Conservation (phyloP, 129 eudicot species). For the Silybum marianum region DNA sequence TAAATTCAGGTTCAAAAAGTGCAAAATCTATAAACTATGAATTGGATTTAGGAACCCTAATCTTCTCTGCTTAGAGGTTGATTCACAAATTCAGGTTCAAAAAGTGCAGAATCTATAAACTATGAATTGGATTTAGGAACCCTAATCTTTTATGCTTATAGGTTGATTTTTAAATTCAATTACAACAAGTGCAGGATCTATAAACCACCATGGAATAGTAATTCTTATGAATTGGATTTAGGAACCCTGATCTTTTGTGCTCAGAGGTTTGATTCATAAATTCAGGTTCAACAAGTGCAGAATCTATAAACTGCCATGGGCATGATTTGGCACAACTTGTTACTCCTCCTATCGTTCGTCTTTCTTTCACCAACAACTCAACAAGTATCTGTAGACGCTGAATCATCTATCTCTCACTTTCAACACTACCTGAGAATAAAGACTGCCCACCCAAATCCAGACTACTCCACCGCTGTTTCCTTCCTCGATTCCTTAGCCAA, state of each 20-base stretch:
- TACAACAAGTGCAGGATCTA: too few relatives aligned
- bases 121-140: too few relatives aligned
- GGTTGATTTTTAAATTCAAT: too few relatives aligned
- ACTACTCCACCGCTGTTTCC: constrained; percentile 67
- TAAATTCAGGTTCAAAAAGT: not conserved
- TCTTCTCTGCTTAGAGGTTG: too few relatives aligned
- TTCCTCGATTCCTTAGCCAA: constrained; percentile 51
- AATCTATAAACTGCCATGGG: not conserved
- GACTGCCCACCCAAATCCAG: constrained; percentile 88
- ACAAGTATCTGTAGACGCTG: constrained; percentile 16
- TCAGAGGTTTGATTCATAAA: not conserved
- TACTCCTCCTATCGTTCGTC: constrained; percentile 3
- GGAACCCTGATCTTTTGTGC: not conserved
- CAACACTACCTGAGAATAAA: constrained; percentile 72
- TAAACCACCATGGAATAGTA: too few relatives aligned
- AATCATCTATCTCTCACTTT: constrained; percentile 53
- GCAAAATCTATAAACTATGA: not conserved
- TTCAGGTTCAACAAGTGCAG: not conserved
- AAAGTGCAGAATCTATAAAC: too few relatives aligned
- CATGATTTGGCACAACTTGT: not conserved
- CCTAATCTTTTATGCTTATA: too few relatives aligned
- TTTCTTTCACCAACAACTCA: constrained; percentile 30
- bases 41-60: too few relatives aligned
- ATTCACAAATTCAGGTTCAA: too few relatives aligned
- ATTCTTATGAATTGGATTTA: too few relatives aligned